Evolutionary conservation across 1,284 basidiomycete genomes (phyloP).

Genomic region (Malassezia brasiliensis): DNA sequence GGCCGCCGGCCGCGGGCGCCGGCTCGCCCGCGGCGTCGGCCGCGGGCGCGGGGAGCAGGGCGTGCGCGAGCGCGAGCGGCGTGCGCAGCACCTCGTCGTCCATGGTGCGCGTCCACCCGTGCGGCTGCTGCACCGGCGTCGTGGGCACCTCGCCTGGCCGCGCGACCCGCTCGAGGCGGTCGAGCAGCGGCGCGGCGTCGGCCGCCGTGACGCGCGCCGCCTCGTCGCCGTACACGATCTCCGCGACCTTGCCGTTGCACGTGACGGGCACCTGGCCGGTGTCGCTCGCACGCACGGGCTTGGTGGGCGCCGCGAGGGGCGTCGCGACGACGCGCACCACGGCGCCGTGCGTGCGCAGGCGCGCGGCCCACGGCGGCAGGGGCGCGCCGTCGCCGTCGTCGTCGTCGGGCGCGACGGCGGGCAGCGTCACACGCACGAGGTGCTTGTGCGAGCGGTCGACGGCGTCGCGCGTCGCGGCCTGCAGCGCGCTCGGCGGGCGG

Average conservation of each 20-base stretch:
- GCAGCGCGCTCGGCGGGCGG: conserved; percentile 41
- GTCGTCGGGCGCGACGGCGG: conserved; percentile 11
- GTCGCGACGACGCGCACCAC: conserved; percentile 23
- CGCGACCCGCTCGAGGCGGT: conserved; percentile 10
- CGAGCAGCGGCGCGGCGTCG: background rate
- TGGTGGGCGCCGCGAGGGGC: background rate
- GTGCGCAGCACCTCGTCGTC: conserved; percentile 8
- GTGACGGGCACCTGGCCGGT: conserved; percentile 17
- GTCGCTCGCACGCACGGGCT: background rate
- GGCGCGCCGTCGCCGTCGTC: background rate
- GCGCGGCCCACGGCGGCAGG: conserved; percentile 23
- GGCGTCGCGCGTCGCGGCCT: conserved; percentile 40
- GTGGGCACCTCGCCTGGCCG: background rate
- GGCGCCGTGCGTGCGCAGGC: conserved; percentile 23
- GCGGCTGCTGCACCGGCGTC: background rate
- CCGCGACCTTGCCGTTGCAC: conserved; percentile 15
- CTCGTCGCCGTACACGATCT: conserved; percentile 16
- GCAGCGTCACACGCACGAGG: conserved; percentile 33
- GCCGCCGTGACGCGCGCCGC: background rate
- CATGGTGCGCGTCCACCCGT: conserved; percentile 5
- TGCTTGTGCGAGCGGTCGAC: conserved; percentile 37
- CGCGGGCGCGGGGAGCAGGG: background rate
- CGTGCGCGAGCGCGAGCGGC: conserved; percentile 1
- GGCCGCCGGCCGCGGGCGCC: background rate
- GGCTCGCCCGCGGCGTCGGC: too few relatives aligned